A percentile compares a stretch with the other conserved stretches of the same genome.
phyloP scores from a whole-genome alignment of 768 basidiomycete species.

The Polyporus arcularius region DNA sequence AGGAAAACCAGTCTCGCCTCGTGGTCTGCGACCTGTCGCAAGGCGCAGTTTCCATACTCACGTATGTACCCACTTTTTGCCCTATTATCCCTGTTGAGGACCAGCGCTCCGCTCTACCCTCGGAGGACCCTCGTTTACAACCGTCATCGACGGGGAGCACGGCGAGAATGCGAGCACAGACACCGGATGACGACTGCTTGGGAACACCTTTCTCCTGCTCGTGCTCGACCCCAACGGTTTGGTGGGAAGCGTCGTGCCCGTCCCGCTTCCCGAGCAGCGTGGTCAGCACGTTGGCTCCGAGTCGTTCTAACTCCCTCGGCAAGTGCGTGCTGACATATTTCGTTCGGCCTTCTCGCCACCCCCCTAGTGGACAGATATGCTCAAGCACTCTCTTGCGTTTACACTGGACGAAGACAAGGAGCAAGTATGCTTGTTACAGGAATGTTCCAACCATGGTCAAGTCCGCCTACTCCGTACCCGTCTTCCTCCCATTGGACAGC shows the following conservation, averaged over 20 bases:
- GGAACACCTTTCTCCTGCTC: background rate
- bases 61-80: background rate
- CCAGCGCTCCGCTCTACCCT: conserved; percentile 17
- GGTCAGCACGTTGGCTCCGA: conserved; percentile 4
- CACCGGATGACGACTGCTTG: conserved; percentile 1
- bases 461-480: too few relatives aligned
- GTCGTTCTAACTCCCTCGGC: conserved; percentile 9
- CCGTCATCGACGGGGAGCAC: background rate
- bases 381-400: too few relatives aligned
- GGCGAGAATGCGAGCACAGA: background rate
- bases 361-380: background rate
- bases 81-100: conserved; percentile 6
- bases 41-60: background rate
- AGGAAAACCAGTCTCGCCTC: background rate
- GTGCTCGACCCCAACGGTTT: background rate
- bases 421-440: background rate
- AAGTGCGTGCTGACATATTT: background rate
- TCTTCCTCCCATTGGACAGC: background rate
- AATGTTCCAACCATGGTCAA: background rate
- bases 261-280: conserved; percentile 9
- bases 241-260: conserved; percentile 3
- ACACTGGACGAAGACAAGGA: background rate
- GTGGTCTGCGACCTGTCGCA: conserved; percentile 1
- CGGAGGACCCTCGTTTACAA: conserved; percentile 12
- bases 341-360: background rate